These are phyloP conservation scores for Monosporozyma unispora DNA, from an alignment of 805 yeast genomes.

Conservation along the genomic window DNA sequence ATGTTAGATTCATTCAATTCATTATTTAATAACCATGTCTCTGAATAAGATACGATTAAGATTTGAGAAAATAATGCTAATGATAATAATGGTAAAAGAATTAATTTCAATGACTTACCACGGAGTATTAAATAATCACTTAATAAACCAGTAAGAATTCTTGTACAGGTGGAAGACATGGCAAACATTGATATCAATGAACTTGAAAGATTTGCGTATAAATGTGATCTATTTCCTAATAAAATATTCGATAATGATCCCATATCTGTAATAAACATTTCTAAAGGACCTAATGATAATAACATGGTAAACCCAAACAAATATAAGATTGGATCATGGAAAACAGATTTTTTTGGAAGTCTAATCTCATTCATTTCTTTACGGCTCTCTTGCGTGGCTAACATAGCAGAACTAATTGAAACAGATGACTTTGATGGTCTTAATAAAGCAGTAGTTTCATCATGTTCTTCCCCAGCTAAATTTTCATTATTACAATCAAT, in stretches of 20 bases:
- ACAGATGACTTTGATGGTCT: not conserved
- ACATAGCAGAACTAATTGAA: not conserved
- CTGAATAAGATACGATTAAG: conserved; percentile 15
- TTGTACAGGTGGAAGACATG: conserved; percentile 62
- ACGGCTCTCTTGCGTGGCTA: not conserved
- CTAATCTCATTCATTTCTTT: not conserved
- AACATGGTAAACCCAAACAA: conserved; percentile 54
- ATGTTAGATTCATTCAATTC: conserved; percentile 16
- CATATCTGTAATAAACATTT: conserved; percentile 74
- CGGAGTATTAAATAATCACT: conserved; percentile 45
- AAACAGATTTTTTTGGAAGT: conserved; percentile 9
- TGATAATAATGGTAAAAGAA: conserved; percentile 28
- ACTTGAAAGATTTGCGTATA: conserved; percentile 16
- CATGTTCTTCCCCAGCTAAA: conserved; percentile 8
- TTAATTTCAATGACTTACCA: conserved; percentile 24
- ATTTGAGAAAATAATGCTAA: conserved; percentile 33
- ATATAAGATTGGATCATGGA: conserved; percentile 54
- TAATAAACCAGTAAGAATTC: conserved; percentile 57
- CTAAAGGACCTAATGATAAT: conserved; percentile 72
- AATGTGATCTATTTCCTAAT: not conserved
- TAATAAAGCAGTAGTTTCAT: not conserved
- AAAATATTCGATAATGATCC: conserved; percentile 53
- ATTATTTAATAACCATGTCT: conserved; percentile 8
- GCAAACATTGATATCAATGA: conserved; percentile 47
- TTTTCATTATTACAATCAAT: not conserved